A percentile compares a stretch with the other conserved stretches of the same genome.
Evolutionary conservation across 768 basidiomycete species (phyloP).

Genomic region (Suillus cothurnatus): DNA sequence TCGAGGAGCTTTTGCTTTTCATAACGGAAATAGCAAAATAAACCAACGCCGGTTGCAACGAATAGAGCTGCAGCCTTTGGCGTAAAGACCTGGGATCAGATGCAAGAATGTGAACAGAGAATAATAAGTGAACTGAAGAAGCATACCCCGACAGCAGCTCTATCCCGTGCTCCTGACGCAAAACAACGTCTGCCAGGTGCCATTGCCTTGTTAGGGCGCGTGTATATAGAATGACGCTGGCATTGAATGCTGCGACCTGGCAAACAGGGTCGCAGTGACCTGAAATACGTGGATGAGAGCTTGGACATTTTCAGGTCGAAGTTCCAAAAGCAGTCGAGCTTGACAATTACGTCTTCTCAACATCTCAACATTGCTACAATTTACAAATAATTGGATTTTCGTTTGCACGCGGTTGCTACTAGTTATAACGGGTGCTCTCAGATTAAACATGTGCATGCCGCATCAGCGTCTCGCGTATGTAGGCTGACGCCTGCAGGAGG

Average conservation of each 20-base stretch:
- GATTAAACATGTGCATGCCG: too few species aligned
- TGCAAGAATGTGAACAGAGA: background rate
- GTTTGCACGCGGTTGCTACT: too few species aligned
- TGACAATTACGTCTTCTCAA: background rate
- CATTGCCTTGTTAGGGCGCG: background rate
- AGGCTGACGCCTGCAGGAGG: too few species aligned
- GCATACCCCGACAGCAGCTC: constrained; percentile 37
- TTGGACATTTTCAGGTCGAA: constrained; percentile 2
- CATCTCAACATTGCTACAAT: background rate
- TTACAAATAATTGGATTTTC: background rate
- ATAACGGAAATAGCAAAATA: constrained; percentile 86
- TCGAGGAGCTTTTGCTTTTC: constrained; percentile 83
- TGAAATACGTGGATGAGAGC: background rate
- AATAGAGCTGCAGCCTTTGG: constrained; percentile 84
- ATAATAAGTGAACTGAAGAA: background rate
- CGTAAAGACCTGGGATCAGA: constrained; percentile 76
- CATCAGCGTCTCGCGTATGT: too few species aligned
- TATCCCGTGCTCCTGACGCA: constrained; percentile 33
- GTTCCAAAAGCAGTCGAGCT: background rate
- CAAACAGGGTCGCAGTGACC: background rate
- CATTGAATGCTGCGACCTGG: background rate
- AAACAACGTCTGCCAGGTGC: background rate
- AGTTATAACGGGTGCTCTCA: background rate
- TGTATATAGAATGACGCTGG: background rate
- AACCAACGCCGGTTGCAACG: constrained; percentile 75